Conservation (phyloP, 208 protist genomes). For the Trypanosoma grayi region DNA sequence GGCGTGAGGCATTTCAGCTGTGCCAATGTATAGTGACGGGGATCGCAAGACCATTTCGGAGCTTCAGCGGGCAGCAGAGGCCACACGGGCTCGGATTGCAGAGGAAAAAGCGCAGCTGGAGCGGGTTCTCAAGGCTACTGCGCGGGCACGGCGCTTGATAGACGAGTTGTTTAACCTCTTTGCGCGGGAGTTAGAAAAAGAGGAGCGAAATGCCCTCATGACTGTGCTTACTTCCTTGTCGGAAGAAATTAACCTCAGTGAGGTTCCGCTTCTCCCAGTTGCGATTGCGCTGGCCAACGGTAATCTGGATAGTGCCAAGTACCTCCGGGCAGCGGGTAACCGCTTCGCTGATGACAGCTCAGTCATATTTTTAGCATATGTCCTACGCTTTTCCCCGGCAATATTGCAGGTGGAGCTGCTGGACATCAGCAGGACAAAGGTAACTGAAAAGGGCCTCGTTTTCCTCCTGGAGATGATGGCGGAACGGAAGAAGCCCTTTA, state of each 20-base stretch:
- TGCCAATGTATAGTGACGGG: slow-evolving; percentile 87
- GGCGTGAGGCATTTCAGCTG: background rate
- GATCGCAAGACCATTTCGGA: slow-evolving; percentile 83
- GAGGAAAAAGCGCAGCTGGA: slow-evolving; percentile 70
- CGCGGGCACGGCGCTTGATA: slow-evolving; percentile 66
- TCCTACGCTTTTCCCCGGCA: slow-evolving; percentile 77
- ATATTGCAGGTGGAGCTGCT: slow-evolving; percentile 64
- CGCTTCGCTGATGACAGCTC: slow-evolving; percentile 55
- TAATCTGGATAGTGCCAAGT: slow-evolving; percentile 55
- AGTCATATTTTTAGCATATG: slow-evolving; percentile 77
- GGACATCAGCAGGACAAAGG: slow-evolving; percentile 76
- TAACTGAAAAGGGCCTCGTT: slow-evolving; percentile 73
- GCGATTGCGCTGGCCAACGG: slow-evolving; percentile 76
- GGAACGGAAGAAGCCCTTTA: slow-evolving; percentile 63
- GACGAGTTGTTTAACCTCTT: slow-evolving; percentile 83
- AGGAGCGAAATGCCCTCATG: slow-evolving; percentile 60
- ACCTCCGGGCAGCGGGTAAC: slow-evolving; percentile 59
- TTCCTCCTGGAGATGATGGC: slow-evolving; percentile 81
- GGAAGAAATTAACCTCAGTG: slow-evolving; percentile 63
- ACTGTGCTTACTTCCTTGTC: slow-evolving; percentile 57
- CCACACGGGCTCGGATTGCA: slow-evolving; percentile 52
- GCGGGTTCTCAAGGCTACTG: slow-evolving; percentile 54
- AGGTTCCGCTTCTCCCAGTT: slow-evolving; percentile 66
- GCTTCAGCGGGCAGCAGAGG: slow-evolving; percentile 70
- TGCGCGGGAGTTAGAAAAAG: slow-evolving; percentile 58